Base-by-base conservation (phyloP, 2,329 filamentous ascomycete genomes). In the Fusarium buxicola region DNA sequence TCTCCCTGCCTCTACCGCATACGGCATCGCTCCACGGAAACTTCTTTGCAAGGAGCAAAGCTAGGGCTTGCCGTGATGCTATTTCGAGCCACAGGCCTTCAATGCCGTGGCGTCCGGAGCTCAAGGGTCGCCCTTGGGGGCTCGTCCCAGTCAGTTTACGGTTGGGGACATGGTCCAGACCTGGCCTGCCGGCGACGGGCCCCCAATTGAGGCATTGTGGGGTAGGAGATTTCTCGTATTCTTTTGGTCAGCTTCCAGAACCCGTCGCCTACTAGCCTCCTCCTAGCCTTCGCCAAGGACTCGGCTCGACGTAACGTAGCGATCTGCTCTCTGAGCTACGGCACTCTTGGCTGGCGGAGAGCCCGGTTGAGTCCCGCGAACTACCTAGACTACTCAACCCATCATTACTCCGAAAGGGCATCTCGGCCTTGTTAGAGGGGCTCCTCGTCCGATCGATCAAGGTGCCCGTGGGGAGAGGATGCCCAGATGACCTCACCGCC, bases 171-270 rank as follows among this genome's bases (percentile, higher is more conserved):
- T 3, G 30, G 57, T 55, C 60, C 12, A 57, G 61, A 61, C 57
- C 32, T 60, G 36, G 39, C 58, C 58, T 58, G 36, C 53, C 36
- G 53, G 52, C 58, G 21, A 62, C 58, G 46, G 36, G 13, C 16
- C 47, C 28, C 60, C 54, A 43, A 35, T 59, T 32, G 47, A 43
- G 44, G 36, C 44, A 41, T 54, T 69, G 64, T 68, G 66, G 66
- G 66, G 66, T 51, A 48, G 51, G 25, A 34, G 34, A 21, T 45
- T 55, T 50, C 66, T 68, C 66, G 64, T 69, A 69, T 69, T 69
- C n/a, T 50, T 47, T 58, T 28, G 10, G 15, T 49, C 39, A 45
- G 47, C 36, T 34, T 50, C 27, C 50, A 43, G 54, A 4, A 21
- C 21, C 21, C 21, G 21, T 21, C 4, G 21, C 21, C 21, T 21